Evolutionary conservation across 768 basidiomycete species (phyloP), one percentile per base, ranked within the genome.

Genomic region (Paxillus rubicundulus): DNA sequence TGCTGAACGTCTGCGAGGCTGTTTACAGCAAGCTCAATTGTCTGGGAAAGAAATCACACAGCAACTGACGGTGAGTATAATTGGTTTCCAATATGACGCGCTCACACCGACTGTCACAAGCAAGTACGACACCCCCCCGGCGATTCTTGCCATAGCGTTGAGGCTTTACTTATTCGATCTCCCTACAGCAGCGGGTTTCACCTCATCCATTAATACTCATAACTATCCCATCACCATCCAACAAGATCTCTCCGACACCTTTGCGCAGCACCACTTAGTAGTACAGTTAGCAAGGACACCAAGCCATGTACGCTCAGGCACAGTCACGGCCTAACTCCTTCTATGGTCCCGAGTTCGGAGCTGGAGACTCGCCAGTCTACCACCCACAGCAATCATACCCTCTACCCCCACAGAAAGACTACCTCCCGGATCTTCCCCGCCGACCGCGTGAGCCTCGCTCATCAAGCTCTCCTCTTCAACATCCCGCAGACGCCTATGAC

Each of bases 241-340:
- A 49, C 32, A 13, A 38, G 40, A 49, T 41, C 40, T 27, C 30
- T 49, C 39, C 36, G 21, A 27, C 21, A 20, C 30, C 12, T 44
- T 14, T 44, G 13, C 42, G 27, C 42, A 44, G 42, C 20, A 27
- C 21, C 27, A 38, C 37, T 38, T 9, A 38, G n/a, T 38, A 38
- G n/a, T 44, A n/a, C 42, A 44, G 66, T 21, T 49, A 59, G 20
- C 67, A 68, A 48, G 59, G 14, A 27, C 20, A 41, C 34, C 9
- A 24, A 45, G 44, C 32, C 50, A 71, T 72, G 70, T 62, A 65
- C 60, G 54, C 64, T 38, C 67, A 66, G 57, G 66, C 66, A 50
- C 57, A 69, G 10, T 69, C 71, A 17, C 73, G 70, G 57, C 64
- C 67, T 45, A 67, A 65, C 60, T 71, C 68, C 13, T 71, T 71